These are phyloP conservation scores for Melampsora larici-populina DNA, from an alignment of 1,284 basidiomycete species.

Conservation along the genomic window DNA sequence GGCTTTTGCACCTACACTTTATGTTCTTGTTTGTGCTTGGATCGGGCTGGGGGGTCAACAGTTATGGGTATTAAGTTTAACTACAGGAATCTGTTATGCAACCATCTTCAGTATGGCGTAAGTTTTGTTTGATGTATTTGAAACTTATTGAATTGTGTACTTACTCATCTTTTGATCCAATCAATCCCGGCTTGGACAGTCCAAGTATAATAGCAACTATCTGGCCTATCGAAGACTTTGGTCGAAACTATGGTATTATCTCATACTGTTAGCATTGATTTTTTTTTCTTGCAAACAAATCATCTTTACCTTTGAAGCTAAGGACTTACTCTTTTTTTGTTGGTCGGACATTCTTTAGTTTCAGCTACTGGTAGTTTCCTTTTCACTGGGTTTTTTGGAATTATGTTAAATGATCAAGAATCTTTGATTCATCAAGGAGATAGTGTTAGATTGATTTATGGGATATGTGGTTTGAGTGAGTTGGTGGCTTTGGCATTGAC, in stretches of 20 bases:
- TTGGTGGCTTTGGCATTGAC: background rate
- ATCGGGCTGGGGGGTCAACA: constrained; percentile 3
- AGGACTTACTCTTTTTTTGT: background rate
- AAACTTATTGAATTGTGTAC: background rate
- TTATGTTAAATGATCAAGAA: background rate
- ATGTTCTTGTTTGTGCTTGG: constrained; percentile 11
- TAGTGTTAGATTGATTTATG: constrained; percentile 4
- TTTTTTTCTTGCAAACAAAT: background rate
- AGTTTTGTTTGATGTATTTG: constrained; percentile 5
- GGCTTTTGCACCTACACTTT: constrained; percentile 18
- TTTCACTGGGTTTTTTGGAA: constrained; percentile 26
- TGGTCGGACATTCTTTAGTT: background rate
- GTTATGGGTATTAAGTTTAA: constrained; percentile 20
- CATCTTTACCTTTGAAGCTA: background rate
- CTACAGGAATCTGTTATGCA: constrained; percentile 31
- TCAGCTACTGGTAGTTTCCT: constrained; percentile 24
- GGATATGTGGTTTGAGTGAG: background rate
- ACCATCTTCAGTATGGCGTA: constrained; percentile 26
- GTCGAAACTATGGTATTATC: constrained; percentile 35
- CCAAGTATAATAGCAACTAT: constrained; percentile 34
- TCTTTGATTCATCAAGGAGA: background rate
- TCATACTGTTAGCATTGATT: constrained; percentile 21
- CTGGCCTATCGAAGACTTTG: constrained; percentile 35
- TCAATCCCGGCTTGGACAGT: background rate
- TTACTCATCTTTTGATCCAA: background rate